These are phyloP conservation scores for Grigorovia humatica DNA, from an alignment of 805 yeast species.

Conservation along the genomic window DNA sequence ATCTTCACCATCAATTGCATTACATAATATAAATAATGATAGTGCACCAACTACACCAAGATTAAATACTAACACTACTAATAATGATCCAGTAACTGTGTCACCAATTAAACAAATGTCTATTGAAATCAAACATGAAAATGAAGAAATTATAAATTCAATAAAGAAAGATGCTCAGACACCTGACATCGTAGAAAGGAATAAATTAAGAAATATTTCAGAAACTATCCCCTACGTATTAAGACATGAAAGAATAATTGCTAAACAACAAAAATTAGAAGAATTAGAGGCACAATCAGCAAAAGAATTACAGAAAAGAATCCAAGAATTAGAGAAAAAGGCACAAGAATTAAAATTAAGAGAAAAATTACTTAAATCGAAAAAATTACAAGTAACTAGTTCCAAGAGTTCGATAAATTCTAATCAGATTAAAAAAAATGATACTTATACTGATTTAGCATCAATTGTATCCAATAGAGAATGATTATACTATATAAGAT, in stretches of 20 bases:
- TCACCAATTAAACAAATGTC: slow-evolving; percentile 33
- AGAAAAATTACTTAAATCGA: slow-evolving; percentile 40
- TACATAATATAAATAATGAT: neutral
- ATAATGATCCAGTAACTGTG: slow-evolving; percentile 9
- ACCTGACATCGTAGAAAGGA: slow-evolving; percentile 34
- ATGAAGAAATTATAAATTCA: slow-evolving; percentile 30
- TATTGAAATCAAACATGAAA: slow-evolving; percentile 29
- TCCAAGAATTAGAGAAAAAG: slow-evolving; percentile 65
- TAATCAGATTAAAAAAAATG: slow-evolving; percentile 36
- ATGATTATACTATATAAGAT: slow-evolving; percentile 2
- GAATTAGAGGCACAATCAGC: slow-evolving; percentile 74
- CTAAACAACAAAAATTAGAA: slow-evolving; percentile 69
- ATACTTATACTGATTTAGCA: slow-evolving; percentile 45
- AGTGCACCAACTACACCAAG: slow-evolving; percentile 17
- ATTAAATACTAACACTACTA: slow-evolving; percentile 1
- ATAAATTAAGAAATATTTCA: slow-evolving; percentile 63
- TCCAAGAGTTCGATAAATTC: slow-evolving; percentile 15
- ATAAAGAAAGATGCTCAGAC: slow-evolving; percentile 30
- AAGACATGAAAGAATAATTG: slow-evolving; percentile 63
- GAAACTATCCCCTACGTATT: slow-evolving; percentile 80
- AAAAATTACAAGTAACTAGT: slow-evolving; percentile 5
- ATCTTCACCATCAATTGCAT: slow-evolving; percentile 21
- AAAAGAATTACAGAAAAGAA: slow-evolving; percentile 58
- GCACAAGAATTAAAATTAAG: slow-evolving; percentile 62
- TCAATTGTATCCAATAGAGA: slow-evolving; percentile 30